phyloP scores from a whole-genome alignment of 148 eudicot genomes.

The Silene uniflora region DNA sequence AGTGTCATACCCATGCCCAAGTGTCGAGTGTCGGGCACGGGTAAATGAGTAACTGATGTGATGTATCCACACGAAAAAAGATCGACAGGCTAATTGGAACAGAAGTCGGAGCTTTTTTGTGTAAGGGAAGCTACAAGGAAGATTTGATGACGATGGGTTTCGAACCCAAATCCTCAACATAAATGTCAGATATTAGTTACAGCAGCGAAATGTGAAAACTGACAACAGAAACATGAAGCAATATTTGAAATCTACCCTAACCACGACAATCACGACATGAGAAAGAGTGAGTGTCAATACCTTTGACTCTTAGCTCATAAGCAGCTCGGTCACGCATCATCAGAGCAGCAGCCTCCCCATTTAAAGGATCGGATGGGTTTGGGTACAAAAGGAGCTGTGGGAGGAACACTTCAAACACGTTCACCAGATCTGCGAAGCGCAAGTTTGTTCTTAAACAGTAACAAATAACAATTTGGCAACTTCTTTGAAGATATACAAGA shows the following conservation, averaged over 20 bases:
- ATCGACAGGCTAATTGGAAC: too few relatives aligned
- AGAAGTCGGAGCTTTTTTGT: too few relatives aligned
- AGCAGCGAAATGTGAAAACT: too few relatives aligned
- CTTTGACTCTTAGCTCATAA: conserved; percentile 77
- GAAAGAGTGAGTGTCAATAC: conserved; percentile 31
- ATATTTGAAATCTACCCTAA: neutral
- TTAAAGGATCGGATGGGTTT: conserved; percentile 84
- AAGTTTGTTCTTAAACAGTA: conserved; percentile 12
- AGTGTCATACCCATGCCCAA: too few relatives aligned
- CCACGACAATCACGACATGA: neutral
- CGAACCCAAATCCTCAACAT: too few relatives aligned
- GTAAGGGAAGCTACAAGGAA: too few relatives aligned
- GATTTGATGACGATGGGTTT: too few relatives aligned
- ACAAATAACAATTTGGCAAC: conserved; percentile 3
- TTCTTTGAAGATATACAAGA: neutral
- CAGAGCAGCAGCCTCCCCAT: conserved; percentile 89
- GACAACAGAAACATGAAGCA: neutral
- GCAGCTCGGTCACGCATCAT: conserved; percentile 83
- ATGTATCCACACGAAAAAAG: neutral
- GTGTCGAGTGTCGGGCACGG: too few relatives aligned
- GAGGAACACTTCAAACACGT: conserved; percentile 92
- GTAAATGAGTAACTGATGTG: neutral
- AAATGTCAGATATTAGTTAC: too few relatives aligned
- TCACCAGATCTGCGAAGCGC: conserved; percentile 64
- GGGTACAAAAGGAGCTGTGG: conserved; percentile 97